These are phyloP conservation scores for Teunomyces stri DNA, from an alignment of 805 yeast species.

Conservation along the genomic window DNA sequence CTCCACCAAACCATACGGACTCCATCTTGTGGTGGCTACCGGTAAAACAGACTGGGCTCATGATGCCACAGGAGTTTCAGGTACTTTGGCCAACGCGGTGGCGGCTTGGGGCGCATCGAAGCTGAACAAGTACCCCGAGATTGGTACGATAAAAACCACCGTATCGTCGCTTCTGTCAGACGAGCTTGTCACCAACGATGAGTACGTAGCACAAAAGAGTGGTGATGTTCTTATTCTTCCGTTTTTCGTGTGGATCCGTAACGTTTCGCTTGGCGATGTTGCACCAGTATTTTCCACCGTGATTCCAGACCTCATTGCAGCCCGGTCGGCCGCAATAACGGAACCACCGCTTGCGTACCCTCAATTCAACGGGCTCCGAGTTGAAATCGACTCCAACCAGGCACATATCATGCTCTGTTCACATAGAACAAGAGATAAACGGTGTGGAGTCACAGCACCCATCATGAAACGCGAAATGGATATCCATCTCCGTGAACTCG, in stretches of 20 bases:
- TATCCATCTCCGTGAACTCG: slow-evolving; percentile 64
- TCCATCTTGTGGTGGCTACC: slow-evolving; percentile 80
- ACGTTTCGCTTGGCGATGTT: slow-evolving; percentile 45
- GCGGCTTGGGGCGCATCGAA: slow-evolving; percentile 31
- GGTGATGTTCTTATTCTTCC: slow-evolving; percentile 72
- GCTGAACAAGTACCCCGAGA: slow-evolving; percentile 13
- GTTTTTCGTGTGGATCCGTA: slow-evolving; percentile 65
- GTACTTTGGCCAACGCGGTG: slow-evolving; percentile 47
- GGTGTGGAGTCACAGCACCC: slow-evolving; percentile 95
- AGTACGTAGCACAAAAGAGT: slow-evolving; percentile 39
- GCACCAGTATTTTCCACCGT: slow-evolving; percentile 42
- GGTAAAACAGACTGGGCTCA: slow-evolving; percentile 84
- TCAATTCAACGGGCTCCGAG: slow-evolving; percentile 25
- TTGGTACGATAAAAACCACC: slow-evolving; percentile 45
- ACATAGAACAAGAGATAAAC: slow-evolving; percentile 85
- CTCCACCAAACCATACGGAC: slow-evolving; percentile 63
- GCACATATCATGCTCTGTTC: slow-evolving; percentile 77
- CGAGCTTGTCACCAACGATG: slow-evolving; percentile 38
- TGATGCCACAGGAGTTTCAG: slow-evolving; percentile 52
- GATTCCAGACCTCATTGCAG: slow-evolving; percentile 38
- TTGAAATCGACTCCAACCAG: slow-evolving; percentile 31
- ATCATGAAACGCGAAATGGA: slow-evolving; percentile 80
- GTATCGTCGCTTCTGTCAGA: slow-evolving; percentile 55
- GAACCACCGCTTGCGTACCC: slow-evolving; percentile 10
- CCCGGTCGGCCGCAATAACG: slow-evolving; percentile 8